Evolutionary conservation across 2,329 filamentous ascomycete genomes (phyloP).

Genomic region (Diaporthe sp.): DNA sequence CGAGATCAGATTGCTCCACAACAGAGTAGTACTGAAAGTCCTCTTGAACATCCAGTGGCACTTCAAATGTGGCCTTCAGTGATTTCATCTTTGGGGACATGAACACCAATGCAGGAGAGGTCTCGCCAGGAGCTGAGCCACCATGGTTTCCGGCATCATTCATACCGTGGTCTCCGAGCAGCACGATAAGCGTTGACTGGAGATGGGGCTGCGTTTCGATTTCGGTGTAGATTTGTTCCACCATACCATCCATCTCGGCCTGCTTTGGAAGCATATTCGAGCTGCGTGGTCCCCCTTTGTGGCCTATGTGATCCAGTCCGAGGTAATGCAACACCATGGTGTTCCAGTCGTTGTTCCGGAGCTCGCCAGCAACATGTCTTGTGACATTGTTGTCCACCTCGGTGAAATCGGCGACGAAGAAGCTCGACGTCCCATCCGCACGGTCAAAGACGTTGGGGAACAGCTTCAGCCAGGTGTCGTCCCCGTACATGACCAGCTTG

Average conservation of each 20-base stretch:
- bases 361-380: constrained; percentile 83
- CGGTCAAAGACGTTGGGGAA: constrained; percentile 91
- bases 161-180: constrained; percentile 99
- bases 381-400: constrained; percentile 99
- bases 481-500: constrained; percentile 93
- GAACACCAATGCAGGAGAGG: constrained; percentile 91
- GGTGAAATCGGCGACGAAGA: constrained; percentile 98
- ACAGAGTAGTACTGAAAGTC: constrained; percentile 87
- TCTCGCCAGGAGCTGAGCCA: constrained; percentile 93
- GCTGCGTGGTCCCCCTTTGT: constrained; percentile 91
- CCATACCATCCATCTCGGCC: constrained; percentile 89
- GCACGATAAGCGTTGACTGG: constrained; percentile 81
- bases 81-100: constrained; percentile 83
- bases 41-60: constrained; percentile 70
- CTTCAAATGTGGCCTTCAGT: constrained; percentile 58
- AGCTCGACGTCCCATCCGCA: constrained; percentile 93
- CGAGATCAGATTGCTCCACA: constrained; percentile 95
- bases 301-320: constrained; percentile 95
- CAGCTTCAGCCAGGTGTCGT: constrained; percentile 98
- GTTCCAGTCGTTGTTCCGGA: constrained; percentile 86
- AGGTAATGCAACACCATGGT: constrained; percentile 96
- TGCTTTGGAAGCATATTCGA: constrained; percentile 95
- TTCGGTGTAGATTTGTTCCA: constrained; percentile 80
- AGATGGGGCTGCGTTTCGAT: constrained; percentile 80
- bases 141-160: constrained; percentile 98